phyloP scores from a whole-genome alignment of 352 stramenopile genomes.

The Globisporangium polare region DNA sequence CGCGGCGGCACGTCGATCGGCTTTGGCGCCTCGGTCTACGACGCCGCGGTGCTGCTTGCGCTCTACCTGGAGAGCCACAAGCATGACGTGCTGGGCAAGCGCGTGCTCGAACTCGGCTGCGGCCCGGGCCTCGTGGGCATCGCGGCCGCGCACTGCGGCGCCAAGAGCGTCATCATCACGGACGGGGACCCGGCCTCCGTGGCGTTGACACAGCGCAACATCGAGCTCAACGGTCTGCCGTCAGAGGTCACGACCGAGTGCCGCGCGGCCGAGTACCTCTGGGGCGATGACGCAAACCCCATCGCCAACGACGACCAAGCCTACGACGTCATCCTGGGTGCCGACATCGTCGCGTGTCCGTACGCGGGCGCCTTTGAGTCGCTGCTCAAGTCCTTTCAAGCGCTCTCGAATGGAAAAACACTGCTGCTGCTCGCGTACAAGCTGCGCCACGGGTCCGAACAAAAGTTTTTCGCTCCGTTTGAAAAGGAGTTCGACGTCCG shows the following conservation, averaged over 20 bases:
- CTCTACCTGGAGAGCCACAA: conserved; percentile 66
- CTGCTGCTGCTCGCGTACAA: conserved; percentile 77
- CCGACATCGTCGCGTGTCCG: conserved; percentile 81
- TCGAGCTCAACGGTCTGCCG: conserved; percentile 30
- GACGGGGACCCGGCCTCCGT: conserved; percentile 74
- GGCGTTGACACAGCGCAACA: conserved; percentile 57
- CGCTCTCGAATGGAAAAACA: conserved; percentile 36
- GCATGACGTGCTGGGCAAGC: conserved; percentile 42
- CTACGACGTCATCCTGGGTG: conserved; percentile 75
- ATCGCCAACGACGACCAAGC: conserved; percentile 17
- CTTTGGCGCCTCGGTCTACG: conserved; percentile 82
- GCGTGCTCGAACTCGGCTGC: conserved; percentile 69
- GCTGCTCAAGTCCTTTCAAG: conserved; percentile 46
- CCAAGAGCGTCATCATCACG: conserved; percentile 47
- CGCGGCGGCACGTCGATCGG: conserved; percentile 63
- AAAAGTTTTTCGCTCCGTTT: conserved; percentile 58
- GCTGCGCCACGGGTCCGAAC: conserved; percentile 57
- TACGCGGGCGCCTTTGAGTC: conserved; percentile 67
- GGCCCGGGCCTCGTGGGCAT: conserved; percentile 72
- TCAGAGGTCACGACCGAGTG: conserved; percentile 22
- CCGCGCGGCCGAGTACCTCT: conserved; percentile 49
- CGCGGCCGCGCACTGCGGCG: conserved; percentile 50
- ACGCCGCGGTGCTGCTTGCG: conserved; percentile 70
- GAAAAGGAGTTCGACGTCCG: conserved; percentile 44
- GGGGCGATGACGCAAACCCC: conserved; percentile 38